Base-by-base conservation (phyloP, 2,329 filamentous ascomycete genomes). In the Pyrenophora seminiperda region DNA sequence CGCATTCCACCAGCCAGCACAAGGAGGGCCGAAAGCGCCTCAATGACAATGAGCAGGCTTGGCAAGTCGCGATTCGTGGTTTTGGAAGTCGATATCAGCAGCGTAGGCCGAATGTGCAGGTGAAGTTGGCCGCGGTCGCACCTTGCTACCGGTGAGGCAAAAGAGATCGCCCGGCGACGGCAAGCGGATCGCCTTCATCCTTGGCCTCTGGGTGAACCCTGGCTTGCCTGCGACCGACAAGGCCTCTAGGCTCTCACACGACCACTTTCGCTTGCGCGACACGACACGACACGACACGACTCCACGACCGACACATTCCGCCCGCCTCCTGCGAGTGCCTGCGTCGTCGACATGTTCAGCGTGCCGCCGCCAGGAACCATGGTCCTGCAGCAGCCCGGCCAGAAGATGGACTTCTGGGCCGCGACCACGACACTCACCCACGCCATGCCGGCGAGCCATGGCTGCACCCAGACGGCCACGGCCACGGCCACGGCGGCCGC, bases 291-390 rank as follows among this genome's bases (percentile, higher is more conserved):
- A 22, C 20, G 20, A 27, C 24, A 27, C 24, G 24, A 27, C 5
- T 5, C 7, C 22, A 27, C 22, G 22, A 5, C 24, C 24, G 24
- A 27, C 24, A 27, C 24, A 27, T 27, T 27, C 24, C 10, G 9
- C 24, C 54, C 63, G 62, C 44, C 48, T 58, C 29, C 63, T 58
- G 30, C 40, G 50, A 51, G 62, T 59, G 51, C 56, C 66, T 56
- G 66, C 62, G 58, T 49, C 61, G 42, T 49, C 61, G 42, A 32
- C 48, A 41, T 43, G 6, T 14, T 31, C 47, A 43, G 46, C 52
- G 65, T 45, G 32, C 15, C 34, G 53, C 13, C 61, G 54, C 51
- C 56, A 39, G 59, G 59, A 53, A 65, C 53, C 60, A 68, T 70
- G 64, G 65, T 53, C 62, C 62, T 50, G 47, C 55, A 58, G 42